phyloP scores from a whole-genome alignment of 73 alveolate species.

The Paramecium octaurelia region DNA sequence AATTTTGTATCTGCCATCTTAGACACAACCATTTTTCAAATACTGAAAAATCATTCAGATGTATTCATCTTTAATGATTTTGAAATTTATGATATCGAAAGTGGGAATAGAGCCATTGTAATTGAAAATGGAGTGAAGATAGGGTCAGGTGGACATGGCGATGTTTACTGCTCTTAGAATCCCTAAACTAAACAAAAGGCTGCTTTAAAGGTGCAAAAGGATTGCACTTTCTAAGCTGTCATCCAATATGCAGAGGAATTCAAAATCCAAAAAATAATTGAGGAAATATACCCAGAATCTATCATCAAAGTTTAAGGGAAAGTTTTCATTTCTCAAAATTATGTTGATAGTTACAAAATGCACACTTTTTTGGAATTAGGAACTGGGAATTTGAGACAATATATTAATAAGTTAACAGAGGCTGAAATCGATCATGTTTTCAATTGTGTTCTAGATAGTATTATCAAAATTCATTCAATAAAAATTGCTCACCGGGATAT shows the following conservation, averaged over 20 bases:
- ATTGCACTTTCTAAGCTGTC: not conserved
- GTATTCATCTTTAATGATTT: not conserved
- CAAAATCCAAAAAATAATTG: not conserved
- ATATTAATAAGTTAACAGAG: not conserved
- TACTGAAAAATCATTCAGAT: not conserved
- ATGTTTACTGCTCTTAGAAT: not conserved
- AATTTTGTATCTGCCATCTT: not conserved
- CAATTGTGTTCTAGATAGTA: not conserved
- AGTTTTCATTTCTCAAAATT: not conserved
- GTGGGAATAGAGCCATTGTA: not conserved
- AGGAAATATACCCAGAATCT: not conserved
- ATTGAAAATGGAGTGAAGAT: not conserved
- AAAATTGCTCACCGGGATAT: not conserved
- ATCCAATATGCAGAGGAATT: not conserved
- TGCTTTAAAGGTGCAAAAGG: not conserved
- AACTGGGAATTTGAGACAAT: not conserved
- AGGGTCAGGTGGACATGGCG: not conserved
- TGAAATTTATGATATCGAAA: not conserved
- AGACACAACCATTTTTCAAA: not conserved
- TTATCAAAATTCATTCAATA: not conserved
- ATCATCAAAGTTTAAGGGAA: not conserved
- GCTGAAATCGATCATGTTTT: not conserved
- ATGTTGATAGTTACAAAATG: not conserved
- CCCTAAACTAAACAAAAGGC: not conserved
- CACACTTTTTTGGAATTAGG: not conserved